Evolutionary conservation across 768 basidiomycete genomes (phyloP).

Genomic region (Pisolithus microcarpus): DNA sequence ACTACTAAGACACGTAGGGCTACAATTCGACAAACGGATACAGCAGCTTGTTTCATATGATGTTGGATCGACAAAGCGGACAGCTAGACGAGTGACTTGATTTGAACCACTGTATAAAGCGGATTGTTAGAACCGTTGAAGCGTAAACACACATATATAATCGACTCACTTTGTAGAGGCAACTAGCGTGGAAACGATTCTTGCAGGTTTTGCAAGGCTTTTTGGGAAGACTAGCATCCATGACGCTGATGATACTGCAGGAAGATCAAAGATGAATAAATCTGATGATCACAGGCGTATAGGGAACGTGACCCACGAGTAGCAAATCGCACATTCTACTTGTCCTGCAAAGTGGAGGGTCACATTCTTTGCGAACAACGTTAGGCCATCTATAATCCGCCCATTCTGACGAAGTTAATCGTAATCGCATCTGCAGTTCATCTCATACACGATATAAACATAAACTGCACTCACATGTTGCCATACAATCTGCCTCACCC

Average conservation of each 20-base stretch:
- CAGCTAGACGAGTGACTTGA: constrained; percentile 86
- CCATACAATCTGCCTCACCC: constrained; percentile 85
- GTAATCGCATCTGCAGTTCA: neutral
- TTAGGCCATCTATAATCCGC: constrained; percentile 78
- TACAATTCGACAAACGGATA: neutral
- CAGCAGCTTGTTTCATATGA: constrained; percentile 39
- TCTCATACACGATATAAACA: neutral
- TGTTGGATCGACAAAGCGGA: constrained; percentile 83
- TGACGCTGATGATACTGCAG: no score
- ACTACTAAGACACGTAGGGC: no score
- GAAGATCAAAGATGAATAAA: no score
- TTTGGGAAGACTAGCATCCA: constrained; percentile 57
- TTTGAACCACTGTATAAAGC: constrained; percentile 69
- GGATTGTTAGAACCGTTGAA: constrained; percentile 1
- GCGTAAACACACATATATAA: no score
- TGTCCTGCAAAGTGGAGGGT: constrained; percentile 90
- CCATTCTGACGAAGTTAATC: constrained; percentile 56
- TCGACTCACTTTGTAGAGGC: constrained; percentile 72
- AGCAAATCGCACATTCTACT: constrained; percentile 94
- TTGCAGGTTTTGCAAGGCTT: constrained; percentile 93
- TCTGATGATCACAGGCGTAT: no score
- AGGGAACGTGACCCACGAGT: constrained; percentile 51
- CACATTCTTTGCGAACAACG: constrained; percentile 91
- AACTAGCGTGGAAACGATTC: constrained; percentile 88
- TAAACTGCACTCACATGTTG: constrained; percentile 54